These are phyloP conservation scores for Fraxinus excelsior DNA, from an alignment of 257 asterid species.

Conservation along the genomic window DNA sequence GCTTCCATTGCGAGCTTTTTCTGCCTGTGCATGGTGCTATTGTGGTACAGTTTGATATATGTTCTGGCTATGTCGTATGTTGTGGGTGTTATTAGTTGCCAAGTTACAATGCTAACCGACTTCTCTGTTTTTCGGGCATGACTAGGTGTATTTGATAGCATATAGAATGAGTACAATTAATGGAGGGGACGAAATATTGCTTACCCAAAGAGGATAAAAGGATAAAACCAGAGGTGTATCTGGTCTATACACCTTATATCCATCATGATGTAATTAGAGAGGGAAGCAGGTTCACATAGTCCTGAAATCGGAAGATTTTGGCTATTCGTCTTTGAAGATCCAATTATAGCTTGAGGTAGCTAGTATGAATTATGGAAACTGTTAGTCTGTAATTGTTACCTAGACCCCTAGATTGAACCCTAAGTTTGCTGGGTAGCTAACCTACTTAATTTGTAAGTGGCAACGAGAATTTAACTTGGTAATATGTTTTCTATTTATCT, in stretches of 20 bases:
- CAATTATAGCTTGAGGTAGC: constrained; percentile 1
- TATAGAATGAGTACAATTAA: not conserved
- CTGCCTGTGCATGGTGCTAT: not conserved
- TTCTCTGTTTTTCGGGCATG: not conserved
- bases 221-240: not conserved
- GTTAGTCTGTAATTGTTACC: not conserved
- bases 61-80: not conserved
- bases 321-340: constrained; percentile 16
- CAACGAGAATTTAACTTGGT: not conserved
- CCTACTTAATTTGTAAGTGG: not conserved
- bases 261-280: not conserved
- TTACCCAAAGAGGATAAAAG: constrained; percentile 10
- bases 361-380: not conserved
- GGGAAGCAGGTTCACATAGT: constrained; percentile 2
- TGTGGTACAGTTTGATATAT: not conserved
- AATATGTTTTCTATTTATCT: not conserved
- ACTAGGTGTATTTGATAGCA: not conserved
- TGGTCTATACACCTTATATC: not conserved
- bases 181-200: not conserved
- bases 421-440: constrained; percentile 18
- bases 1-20: not conserved
- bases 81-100: not conserved
- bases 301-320: constrained; percentile 13
- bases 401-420: constrained; percentile 18
- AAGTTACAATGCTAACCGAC: not conserved